These are phyloP conservation scores for Serendipita indica DNA, from an alignment of 768 basidiomycete genomes.

Conservation along the genomic window DNA sequence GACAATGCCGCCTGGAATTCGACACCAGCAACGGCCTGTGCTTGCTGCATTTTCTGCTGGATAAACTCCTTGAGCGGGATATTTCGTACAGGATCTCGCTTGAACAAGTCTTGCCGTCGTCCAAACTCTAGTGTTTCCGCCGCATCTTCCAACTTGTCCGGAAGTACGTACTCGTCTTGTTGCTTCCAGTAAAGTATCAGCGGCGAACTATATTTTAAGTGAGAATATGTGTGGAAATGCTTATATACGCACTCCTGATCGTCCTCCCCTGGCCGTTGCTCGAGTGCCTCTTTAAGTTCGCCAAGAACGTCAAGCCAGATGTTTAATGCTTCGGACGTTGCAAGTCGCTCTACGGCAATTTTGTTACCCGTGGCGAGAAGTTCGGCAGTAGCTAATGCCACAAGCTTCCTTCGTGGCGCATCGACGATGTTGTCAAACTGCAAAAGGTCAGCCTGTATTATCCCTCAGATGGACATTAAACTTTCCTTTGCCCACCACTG, in stretches of 20 bases:
- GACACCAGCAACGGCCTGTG: slow-evolving; percentile 46
- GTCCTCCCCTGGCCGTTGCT: slow-evolving; percentile 20
- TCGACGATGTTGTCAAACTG: slow-evolving; percentile 90
- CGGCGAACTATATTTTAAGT: slow-evolving; percentile 22
- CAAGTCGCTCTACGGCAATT: slow-evolving; percentile 56
- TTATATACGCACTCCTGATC: slow-evolving; percentile 24
- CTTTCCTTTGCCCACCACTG: slow-evolving; percentile 72
- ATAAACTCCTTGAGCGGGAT: slow-evolving; percentile 49
- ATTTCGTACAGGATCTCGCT: slow-evolving; percentile 58
- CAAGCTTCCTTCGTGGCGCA: slow-evolving; percentile 66
- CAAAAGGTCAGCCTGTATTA: slow-evolving; percentile 6
- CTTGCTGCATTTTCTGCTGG: slow-evolving; percentile 42
- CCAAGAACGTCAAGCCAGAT: slow-evolving; percentile 82
- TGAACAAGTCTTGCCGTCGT: slow-evolving; percentile 60
- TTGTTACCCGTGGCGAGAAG: slow-evolving; percentile 60
- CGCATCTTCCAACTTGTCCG: slow-evolving; percentile 43
- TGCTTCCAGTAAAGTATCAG: slow-evolving; percentile 59
- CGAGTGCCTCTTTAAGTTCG: slow-evolving; percentile 62
- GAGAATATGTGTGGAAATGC: slow-evolving; percentile 14
- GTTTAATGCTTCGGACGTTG: slow-evolving; percentile 57
- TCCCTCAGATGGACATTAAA: slow-evolving; percentile 12
- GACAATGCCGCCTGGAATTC: slow-evolving; percentile 45
- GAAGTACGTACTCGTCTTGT: slow-evolving; percentile 33
- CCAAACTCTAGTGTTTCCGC: slow-evolving; percentile 60
- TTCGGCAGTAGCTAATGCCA: slow-evolving; percentile 66